Evolutionary conservation across 2,329 filamentous ascomycete genomes (phyloP).

Genomic region (Dactylellina parvicollis): DNA sequence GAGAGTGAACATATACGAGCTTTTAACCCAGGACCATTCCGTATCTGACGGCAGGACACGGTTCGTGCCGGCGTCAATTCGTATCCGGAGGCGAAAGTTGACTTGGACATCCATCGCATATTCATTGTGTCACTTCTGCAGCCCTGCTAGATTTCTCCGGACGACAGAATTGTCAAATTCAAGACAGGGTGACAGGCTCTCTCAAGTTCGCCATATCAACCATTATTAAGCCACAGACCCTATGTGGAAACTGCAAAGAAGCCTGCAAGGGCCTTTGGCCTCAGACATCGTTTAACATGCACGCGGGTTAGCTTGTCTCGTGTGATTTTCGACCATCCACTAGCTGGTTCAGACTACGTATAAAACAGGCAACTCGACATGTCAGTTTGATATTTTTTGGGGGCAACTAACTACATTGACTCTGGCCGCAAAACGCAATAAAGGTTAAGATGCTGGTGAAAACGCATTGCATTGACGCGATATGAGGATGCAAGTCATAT

Average conservation of each 20-base stretch:
- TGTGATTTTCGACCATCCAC: background rate
- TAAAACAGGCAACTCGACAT: slow-evolving; percentile 30
- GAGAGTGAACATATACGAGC: background rate
- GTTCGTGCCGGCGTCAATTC: slow-evolving; percentile 32
- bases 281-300: background rate
- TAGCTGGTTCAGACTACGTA: background rate
- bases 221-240: background rate
- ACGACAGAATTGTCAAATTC: background rate
- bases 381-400: slow-evolving; percentile 14
- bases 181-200: background rate
- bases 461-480: too few species aligned
- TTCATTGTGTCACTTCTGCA: too few species aligned
- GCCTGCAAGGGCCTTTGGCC: background rate
- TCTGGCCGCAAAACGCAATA: background rate
- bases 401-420: background rate
- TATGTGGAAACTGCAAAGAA: slow-evolving; percentile 10
- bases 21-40: background rate
- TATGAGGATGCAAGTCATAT: too few species aligned
- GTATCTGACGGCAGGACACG: slow-evolving; percentile 20
- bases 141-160: too few species aligned
- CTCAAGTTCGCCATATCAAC: background rate
- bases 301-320: background rate
- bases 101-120: background rate
- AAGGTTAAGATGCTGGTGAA: too few species aligned
- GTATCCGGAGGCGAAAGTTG: slow-evolving; percentile 16